Conservation (phyloP, 1,284 basidiomycete genomes). For the Flammula alnicola region DNA sequence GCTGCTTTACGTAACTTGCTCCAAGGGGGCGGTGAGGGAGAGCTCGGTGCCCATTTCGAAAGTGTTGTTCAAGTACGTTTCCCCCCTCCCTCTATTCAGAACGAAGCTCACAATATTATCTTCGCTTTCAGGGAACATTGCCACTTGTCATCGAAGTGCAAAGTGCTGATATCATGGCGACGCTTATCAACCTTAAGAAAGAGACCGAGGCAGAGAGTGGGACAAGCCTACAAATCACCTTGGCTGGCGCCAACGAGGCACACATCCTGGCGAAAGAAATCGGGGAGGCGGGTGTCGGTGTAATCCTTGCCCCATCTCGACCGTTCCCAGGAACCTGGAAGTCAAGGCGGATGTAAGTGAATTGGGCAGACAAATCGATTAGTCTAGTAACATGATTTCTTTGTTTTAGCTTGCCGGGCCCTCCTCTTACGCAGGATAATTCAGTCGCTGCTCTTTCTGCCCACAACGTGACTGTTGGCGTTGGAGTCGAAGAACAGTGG, state of each 20-base stretch:
- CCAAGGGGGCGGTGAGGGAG: conserved; percentile 43
- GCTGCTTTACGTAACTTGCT: conserved; percentile 64
- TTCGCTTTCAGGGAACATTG: conserved; percentile 39
- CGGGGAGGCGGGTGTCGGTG: conserved; percentile 63
- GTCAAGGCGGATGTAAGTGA: conserved; percentile 53
- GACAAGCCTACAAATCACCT: conserved; percentile 48
- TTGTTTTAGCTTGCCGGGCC: conserved; percentile 63
- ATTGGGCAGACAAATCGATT: not conserved
- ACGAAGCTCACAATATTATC: not conserved
- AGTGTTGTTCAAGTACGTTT: conserved; percentile 45
- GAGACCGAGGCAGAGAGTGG: conserved; percentile 56
- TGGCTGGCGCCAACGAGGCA: conserved; percentile 73
- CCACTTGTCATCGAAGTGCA: conserved; percentile 63
- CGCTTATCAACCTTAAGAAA: conserved; percentile 67
- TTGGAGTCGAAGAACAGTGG: conserved; percentile 67
- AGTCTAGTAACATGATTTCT: conserved; percentile 24
- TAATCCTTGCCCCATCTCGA: conserved; percentile 62
- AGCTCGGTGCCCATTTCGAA: conserved; percentile 50
- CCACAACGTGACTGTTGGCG: conserved; percentile 70
- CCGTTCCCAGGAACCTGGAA: conserved; percentile 75
- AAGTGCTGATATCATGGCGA: conserved; percentile 76
- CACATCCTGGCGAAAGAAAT: conserved; percentile 72
- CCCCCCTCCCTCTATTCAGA: not conserved
- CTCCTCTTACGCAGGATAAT: conserved; percentile 65
- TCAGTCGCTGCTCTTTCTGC: conserved; percentile 56